Conservation (phyloP, 441 rosid species). For the Manihot esculenta region DNA sequence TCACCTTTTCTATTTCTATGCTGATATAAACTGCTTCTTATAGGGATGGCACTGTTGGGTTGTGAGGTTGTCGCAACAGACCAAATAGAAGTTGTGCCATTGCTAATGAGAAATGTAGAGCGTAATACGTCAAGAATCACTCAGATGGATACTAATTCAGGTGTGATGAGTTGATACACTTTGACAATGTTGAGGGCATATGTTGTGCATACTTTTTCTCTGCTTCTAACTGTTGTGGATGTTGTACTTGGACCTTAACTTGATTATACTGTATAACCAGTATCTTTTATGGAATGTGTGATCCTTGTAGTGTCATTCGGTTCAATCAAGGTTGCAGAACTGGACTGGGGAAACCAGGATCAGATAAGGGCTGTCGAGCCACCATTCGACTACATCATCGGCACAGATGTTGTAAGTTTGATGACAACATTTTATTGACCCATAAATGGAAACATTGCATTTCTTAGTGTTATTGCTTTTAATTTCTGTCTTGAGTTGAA, state of each 20-base stretch:
- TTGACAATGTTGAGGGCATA: background rate
- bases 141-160: conserved; percentile 73
- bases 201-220: background rate
- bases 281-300: conserved; percentile 18
- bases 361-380: conserved; percentile 72
- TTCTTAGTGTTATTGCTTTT: background rate
- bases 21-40: conserved; percentile 27
- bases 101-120: conserved; percentile 77
- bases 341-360: conserved; percentile 86
- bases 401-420: conserved; percentile 91
- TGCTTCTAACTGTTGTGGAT: conserved; percentile 4
- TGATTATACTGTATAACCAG: background rate
- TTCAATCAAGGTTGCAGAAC: conserved; percentile 73
- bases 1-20: conserved; percentile 6
- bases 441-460: background rate
- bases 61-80: conserved; percentile 86
- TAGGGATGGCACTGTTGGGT: conserved; percentile 93
- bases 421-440: conserved; percentile 6
- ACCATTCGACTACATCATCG: conserved; percentile 87
- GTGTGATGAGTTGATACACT: conserved; percentile 24
- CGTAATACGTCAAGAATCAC: conserved; percentile 70
- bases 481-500: background rate
- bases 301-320: conserved; percentile 72
- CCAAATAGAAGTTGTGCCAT: conserved; percentile 76
- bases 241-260: conserved; percentile 8